Conservation (phyloP, 306 rosid genomes). For the Cajanus cajan region DNA sequence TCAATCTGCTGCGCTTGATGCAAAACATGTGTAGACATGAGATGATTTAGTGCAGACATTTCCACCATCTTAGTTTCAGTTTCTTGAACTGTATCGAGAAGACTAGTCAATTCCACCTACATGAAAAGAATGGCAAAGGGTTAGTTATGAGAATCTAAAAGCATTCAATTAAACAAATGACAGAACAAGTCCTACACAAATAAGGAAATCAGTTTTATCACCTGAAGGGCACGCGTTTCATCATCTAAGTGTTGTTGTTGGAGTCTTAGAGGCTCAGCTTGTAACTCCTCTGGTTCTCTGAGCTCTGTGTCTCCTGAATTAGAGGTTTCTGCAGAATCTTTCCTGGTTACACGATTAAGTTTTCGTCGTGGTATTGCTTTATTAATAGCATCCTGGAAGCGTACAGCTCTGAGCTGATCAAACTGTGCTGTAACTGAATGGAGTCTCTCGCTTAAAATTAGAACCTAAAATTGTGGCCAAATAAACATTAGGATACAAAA, state of each 20-base stretch:
- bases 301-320: slow-evolving; percentile 44
- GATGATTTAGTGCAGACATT: slow-evolving; percentile 96
- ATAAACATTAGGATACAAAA: slow-evolving; percentile 16
- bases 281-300: slow-evolving; percentile 62
- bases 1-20: slow-evolving; percentile 95
- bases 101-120: slow-evolving; percentile 79
- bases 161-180: slow-evolving; percentile 8
- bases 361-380: slow-evolving; percentile 79
- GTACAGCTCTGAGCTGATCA: slow-evolving; percentile 94
- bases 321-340: slow-evolving; percentile 46
- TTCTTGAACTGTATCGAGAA: slow-evolving; percentile 81
- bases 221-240: slow-evolving; percentile 98
- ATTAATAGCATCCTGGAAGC: slow-evolving; percentile 84
- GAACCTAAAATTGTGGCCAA: slow-evolving; percentile 52
- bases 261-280: slow-evolving; percentile 58
- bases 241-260: slow-evolving; percentile 89
- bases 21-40: slow-evolving; percentile 93
- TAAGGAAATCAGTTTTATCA: slow-evolving; percentile 18
- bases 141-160: slow-evolving; percentile 24
- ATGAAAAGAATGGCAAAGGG: slow-evolving; percentile 30
- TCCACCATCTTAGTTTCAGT: slow-evolving; percentile 99
- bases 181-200: slow-evolving; percentile 5
- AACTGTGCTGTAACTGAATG: slow-evolving; percentile 83
- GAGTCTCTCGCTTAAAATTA: slow-evolving; percentile 87
- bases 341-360: slow-evolving; percentile 44